Evolutionary conservation across 2,329 filamentous ascomycete genomes (phyloP), one percentile per base, ranked within the genome.

Genomic region (Balansia obtecta): DNA sequence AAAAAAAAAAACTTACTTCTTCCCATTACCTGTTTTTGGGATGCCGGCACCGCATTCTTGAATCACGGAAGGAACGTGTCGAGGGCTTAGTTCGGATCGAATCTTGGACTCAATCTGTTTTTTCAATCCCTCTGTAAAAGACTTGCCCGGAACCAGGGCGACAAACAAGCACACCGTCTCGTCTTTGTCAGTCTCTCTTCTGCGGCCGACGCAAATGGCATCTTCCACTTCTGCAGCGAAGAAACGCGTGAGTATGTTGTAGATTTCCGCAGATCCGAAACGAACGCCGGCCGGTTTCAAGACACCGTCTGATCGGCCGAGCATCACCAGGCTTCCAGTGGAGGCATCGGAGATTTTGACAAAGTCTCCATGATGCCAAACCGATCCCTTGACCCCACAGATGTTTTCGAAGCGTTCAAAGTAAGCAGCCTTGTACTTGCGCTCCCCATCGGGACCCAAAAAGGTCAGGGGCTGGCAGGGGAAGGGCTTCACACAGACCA

Each of bases 341-440:
- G 69, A 61, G 0, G 81, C 77, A 58, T 89, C 85, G 8, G 68
- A 65, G 37, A 82, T 75, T 40, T 74, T 72, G 34, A 96, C 80
- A 62, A 96, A 97, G 67, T 98, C 93, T 32, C 91, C 91, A 61
- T 98, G 91, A 62, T 95, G 89, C 93, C 93, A 97, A 13, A 88
- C 75, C 1, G 71, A 63, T 3, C 68, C 68, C 27, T 58, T 53
- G 11, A 53, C 61, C 12, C 62, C 68, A 53, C 66, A 69, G 10
- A 69, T 58, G 50, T 68, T 58, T 18, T 76, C 70, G 63, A 95
- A 97, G 7, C 82, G 79, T 54, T 93, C 86, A 60, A 98, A 98
- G 67, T 98, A 98, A 51, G 84, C 87, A 32, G 79, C 77, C 45
- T 75, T 74, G 68, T 97, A 97, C 65, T 89, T 89, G n/a, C 72